phyloP scores from a whole-genome alignment of 306 rosid genomes.

The Parietaria judaica region DNA sequence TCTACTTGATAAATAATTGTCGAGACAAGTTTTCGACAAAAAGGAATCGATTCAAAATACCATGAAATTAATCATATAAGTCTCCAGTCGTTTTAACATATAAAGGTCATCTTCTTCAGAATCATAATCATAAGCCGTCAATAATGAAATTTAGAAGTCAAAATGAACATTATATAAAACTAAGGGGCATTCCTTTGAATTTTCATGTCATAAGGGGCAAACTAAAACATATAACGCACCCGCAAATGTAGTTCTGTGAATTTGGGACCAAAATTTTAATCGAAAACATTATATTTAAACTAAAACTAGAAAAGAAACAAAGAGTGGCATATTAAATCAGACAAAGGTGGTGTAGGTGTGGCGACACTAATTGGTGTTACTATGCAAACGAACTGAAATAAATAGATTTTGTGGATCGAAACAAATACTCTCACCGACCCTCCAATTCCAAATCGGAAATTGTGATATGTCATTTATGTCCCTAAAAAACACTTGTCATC shows the following conservation, averaged over 20 bases:
- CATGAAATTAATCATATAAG: too few relatives aligned
- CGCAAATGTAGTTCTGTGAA: not conserved
- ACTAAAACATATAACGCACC: not conserved
- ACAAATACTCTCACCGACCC: not conserved
- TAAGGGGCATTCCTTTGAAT: too few relatives aligned
- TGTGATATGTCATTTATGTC: not conserved
- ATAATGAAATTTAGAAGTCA: too few relatives aligned
- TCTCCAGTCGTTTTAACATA: too few relatives aligned
- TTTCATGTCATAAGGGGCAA: not conserved
- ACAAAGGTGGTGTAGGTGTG: slow-evolving; percentile 8
- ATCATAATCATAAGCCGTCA: too few relatives aligned
- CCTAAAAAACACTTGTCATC: not conserved
- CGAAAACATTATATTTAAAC: not conserved
- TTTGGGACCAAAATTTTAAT: not conserved
- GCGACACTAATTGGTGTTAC: slow-evolving; percentile 4
- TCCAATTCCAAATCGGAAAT: not conserved
- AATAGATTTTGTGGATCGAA: not conserved
- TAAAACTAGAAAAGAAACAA: too few relatives aligned
- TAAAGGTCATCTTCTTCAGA: too few relatives aligned
- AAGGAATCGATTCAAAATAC: too few relatives aligned
- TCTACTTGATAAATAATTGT: too few relatives aligned
- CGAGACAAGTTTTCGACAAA: too few relatives aligned
- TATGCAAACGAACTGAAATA: slow-evolving; percentile 3
- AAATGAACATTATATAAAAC: too few relatives aligned
- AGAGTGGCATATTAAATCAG: not conserved